Percentiles rank a stretch among this genome's conserved stretches.
phyloP scores from a whole-genome alignment of 306 rosid species.

The Citrullus mucosospermus region DNA sequence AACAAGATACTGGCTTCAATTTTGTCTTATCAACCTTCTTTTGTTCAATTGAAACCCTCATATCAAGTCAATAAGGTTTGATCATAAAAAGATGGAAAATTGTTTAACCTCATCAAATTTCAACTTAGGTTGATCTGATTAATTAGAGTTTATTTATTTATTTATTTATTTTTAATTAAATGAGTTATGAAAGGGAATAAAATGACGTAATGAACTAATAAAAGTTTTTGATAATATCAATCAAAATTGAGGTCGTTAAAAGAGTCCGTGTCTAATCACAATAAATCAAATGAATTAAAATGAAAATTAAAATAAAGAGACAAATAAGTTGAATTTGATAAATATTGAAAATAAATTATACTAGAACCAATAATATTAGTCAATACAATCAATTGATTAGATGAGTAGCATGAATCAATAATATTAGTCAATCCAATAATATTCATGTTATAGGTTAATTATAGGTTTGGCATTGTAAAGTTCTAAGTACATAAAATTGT shows the following conservation, averaged over 20 bases:
- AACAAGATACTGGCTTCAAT: background rate
- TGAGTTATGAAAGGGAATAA: background rate
- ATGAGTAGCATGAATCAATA: background rate
- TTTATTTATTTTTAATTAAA: background rate
- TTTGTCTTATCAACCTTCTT: background rate
- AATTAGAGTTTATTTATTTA: background rate
- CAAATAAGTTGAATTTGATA: background rate
- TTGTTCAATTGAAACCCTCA: background rate
- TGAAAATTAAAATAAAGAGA: background rate
- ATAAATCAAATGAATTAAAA: background rate
- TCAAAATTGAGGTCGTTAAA: background rate
- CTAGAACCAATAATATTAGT: background rate
- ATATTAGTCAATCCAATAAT: background rate
- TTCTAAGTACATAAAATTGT: no score
- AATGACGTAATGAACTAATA: background rate
- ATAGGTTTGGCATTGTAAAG: background rate
- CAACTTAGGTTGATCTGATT: background rate
- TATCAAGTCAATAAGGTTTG: background rate
- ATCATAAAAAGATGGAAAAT: background rate
- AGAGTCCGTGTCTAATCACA: background rate
- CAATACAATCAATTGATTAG: background rate
- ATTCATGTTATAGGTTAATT: no score
- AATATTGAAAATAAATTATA: background rate
- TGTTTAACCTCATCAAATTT: background rate
- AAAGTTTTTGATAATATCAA: background rate